A percentile compares a stretch with the other conserved stretches of the same genome.
Evolutionary conservation across 2,329 filamentous ascomycete genomes (phyloP).

Genomic region (Didymosphaeria variabile): DNA sequence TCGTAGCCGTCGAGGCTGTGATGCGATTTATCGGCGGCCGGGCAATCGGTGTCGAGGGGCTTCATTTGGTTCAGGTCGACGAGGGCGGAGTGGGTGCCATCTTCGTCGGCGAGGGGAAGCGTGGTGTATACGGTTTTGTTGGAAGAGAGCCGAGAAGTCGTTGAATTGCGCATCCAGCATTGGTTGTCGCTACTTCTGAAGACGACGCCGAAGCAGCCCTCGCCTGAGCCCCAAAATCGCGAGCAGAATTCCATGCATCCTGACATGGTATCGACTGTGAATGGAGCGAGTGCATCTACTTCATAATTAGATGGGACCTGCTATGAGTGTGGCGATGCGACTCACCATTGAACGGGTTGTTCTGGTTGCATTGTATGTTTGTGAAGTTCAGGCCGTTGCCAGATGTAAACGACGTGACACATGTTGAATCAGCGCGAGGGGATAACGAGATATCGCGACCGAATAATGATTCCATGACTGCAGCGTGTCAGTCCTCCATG

Average conservation of each 20-base stretch:
- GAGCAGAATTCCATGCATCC: slow-evolving; percentile 46
- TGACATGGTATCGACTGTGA: slow-evolving; percentile 27
- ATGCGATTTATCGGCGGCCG: slow-evolving; percentile 29
- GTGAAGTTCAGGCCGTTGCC: slow-evolving; percentile 44
- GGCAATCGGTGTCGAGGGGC: slow-evolving; percentile 32
- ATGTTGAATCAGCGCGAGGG: slow-evolving; percentile 23
- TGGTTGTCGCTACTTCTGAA: slow-evolving; percentile 28
- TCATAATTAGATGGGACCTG: slow-evolving; percentile 14
- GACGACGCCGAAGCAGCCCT: slow-evolving; percentile 43
- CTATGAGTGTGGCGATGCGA: not conserved
- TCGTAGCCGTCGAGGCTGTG: slow-evolving; percentile 32
- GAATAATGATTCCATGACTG: slow-evolving; percentile 28
- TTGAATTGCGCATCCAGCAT: slow-evolving; percentile 43
- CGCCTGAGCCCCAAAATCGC: slow-evolving; percentile 38
- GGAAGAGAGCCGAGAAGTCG: slow-evolving; percentile 17
- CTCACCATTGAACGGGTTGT: slow-evolving; percentile 40
- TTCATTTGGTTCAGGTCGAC: slow-evolving; percentile 31
- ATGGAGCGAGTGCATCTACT: slow-evolving; percentile 30
- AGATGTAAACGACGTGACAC: slow-evolving; percentile 33
- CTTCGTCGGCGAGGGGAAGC: slow-evolving; percentile 14
- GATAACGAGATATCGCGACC: slow-evolving; percentile 22
- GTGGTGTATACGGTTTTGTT: slow-evolving; percentile 10
- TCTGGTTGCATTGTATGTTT: slow-evolving; percentile 36
- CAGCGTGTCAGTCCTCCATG: slow-evolving; percentile 22
- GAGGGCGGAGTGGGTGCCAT: slow-evolving; percentile 32